phyloP scores from a whole-genome alignment of 305 asterid species.

The Plantago lanceolata region DNA sequence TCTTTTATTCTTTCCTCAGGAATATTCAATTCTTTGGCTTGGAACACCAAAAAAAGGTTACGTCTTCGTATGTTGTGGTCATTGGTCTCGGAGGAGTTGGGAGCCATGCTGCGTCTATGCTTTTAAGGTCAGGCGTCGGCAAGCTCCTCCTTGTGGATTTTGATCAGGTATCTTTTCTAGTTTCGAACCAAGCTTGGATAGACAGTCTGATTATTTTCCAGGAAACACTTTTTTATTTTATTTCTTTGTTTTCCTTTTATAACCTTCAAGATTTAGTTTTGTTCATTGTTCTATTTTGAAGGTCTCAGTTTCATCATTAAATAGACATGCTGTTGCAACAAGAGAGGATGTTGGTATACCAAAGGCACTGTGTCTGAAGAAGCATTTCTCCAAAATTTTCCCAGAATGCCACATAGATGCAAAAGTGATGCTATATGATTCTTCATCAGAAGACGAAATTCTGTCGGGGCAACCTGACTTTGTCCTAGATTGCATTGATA shows the following conservation, averaged over 20 bases:
- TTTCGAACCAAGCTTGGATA: constrained; percentile 7
- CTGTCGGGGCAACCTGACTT: constrained; percentile 83
- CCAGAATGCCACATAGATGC: constrained; percentile 91
- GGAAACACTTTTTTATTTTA: not conserved
- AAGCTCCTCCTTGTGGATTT: constrained; percentile 92
- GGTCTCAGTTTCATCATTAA: constrained; percentile 95
- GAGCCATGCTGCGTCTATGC: constrained; percentile 99
- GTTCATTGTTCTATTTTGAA: constrained; percentile 32
- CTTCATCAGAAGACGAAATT: constrained; percentile 90
- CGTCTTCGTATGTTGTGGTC: constrained; percentile 78
- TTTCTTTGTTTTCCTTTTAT: constrained; percentile 8
- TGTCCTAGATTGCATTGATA: constrained; percentile 93
- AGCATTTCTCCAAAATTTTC: constrained; percentile 71
- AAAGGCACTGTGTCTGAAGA: constrained; percentile 81
- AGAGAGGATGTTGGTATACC: constrained; percentile 95
- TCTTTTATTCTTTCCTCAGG: constrained; percentile 40
- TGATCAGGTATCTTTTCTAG: constrained; percentile 61
- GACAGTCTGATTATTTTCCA: too few relatives aligned
- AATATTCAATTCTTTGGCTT: constrained; percentile 92
- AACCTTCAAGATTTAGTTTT: constrained; percentile 15
- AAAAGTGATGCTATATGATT: constrained; percentile 72
- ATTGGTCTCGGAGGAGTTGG: constrained; percentile 99
- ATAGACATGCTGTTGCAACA: constrained; percentile 96
- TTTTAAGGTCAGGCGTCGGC: constrained; percentile 91
- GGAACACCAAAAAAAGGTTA: constrained; percentile 73